Conservation (phyloP, 129 eudicot genomes). For the Deinandra increscens region DNA sequence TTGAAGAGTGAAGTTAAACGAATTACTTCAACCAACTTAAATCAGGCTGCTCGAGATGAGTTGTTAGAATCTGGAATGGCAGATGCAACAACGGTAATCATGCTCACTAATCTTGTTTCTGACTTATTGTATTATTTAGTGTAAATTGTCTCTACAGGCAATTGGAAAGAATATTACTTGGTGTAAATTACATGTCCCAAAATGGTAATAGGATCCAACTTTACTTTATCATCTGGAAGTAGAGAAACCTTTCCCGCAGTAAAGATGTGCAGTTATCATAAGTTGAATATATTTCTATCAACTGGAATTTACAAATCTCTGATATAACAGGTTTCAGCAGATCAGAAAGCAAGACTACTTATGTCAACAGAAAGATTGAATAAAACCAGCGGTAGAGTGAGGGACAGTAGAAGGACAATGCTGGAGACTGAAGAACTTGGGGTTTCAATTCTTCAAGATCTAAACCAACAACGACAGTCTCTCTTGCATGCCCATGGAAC, state of each 20-base stretch:
- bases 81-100: constrained; percentile 29
- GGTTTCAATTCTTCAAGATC: constrained; percentile 63
- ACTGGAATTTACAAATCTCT: constrained; percentile 8
- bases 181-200: background rate
- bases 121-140: background rate
- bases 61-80: constrained; percentile 68
- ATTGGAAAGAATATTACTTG: background rate
- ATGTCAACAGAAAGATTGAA: constrained; percentile 62
- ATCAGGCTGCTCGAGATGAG: constrained; percentile 68
- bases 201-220: constrained; percentile 2
- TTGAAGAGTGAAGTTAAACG: constrained; percentile 62
- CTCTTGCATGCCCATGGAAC: constrained; percentile 61
- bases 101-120: background rate
- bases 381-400: constrained; percentile 57
- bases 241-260: background rate
- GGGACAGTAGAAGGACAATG: constrained; percentile 64
- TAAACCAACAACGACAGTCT: constrained; percentile 64
- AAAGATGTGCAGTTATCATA: background rate
- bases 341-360: constrained; percentile 57
- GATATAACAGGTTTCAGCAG: constrained; percentile 49
- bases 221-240: background rate
- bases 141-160: background rate
- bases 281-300: background rate
- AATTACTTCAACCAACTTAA: constrained; percentile 52
- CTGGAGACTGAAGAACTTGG: constrained; percentile 79